Conservation (phyloP, 768 basidiomycete genomes). For the Agaricus sinodeliciosus region DNA sequence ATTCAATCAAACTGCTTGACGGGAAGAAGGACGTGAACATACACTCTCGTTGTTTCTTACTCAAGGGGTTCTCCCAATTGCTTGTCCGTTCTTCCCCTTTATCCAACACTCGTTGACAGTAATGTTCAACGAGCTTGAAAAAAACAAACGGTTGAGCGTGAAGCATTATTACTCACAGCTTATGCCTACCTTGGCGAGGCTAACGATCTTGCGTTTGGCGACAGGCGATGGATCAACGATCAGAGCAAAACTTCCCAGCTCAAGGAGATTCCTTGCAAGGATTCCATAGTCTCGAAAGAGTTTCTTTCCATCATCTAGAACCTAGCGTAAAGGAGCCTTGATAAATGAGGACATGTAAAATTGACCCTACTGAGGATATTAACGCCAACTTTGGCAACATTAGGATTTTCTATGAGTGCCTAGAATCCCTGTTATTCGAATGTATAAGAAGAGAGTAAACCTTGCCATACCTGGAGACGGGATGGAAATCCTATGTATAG, state of each 20-base stretch:
- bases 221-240: conserved; percentile 21
- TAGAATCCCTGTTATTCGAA: conserved; percentile 2
- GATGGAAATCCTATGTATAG: conserved; percentile 22
- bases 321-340: not conserved
- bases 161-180: not conserved
- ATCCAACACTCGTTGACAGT: conserved; percentile 22
- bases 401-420: conserved; percentile 25
- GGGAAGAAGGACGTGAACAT: not conserved
- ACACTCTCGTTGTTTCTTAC: conserved; percentile 23
- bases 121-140: conserved; percentile 23
- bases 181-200: conserved; percentile 24
- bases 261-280: conserved; percentile 26
- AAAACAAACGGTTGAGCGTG: not conserved
- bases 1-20: not conserved
- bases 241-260: conserved; percentile 26
- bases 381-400: conserved; percentile 24
- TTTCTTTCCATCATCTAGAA: conserved; percentile 32
- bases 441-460: not conserved
- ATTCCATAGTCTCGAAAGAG: conserved; percentile 32
- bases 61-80: conserved; percentile 28
- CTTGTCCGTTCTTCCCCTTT: conserved; percentile 25
- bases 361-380: conserved; percentile 24
- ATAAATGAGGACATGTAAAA: not conserved
- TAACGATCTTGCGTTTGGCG: conserved; percentile 22
- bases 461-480: conserved; percentile 17